Evolutionary conservation across 2,329 filamentous ascomycete genomes (phyloP).

Genomic region (Penicillium polonicum): DNA sequence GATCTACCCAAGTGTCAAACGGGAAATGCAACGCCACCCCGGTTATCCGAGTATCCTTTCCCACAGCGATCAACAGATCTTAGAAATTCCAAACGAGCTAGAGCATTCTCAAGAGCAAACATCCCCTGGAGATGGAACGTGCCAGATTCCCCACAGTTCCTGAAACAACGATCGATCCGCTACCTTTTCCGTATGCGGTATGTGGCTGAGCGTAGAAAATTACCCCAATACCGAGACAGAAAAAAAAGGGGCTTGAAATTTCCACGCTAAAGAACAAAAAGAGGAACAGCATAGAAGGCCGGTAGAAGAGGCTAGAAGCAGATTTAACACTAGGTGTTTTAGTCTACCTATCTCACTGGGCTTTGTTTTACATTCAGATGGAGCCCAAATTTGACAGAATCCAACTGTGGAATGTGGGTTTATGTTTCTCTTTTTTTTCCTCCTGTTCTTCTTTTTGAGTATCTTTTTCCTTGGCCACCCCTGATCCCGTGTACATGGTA

Average conservation of each 20-base stretch:
- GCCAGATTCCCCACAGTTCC: conserved; percentile 22
- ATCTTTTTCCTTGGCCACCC: neutral
- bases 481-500: neutral
- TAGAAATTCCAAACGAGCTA: neutral
- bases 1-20: neutral
- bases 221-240: conserved; percentile 1
- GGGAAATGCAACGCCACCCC: neutral
- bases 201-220: conserved; percentile 20
- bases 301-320: conserved; percentile 9
- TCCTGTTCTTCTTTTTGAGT: neutral
- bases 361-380: conserved; percentile 10
- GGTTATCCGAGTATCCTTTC: neutral
- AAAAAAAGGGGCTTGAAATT: conserved; percentile 13
- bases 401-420: conserved; percentile 1
- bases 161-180: conserved; percentile 23
- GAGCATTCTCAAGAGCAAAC: neutral
- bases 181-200: neutral
- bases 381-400: neutral
- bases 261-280: neutral
- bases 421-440: neutral
- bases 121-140: conserved; percentile 16
- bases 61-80: conserved; percentile 2
- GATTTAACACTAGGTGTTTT: neutral
- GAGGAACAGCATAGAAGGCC: conserved; percentile 5
- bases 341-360: neutral